Base-by-base conservation (phyloP, 73 alveolate species). In the Paramecium tetraurelia region DNA sequence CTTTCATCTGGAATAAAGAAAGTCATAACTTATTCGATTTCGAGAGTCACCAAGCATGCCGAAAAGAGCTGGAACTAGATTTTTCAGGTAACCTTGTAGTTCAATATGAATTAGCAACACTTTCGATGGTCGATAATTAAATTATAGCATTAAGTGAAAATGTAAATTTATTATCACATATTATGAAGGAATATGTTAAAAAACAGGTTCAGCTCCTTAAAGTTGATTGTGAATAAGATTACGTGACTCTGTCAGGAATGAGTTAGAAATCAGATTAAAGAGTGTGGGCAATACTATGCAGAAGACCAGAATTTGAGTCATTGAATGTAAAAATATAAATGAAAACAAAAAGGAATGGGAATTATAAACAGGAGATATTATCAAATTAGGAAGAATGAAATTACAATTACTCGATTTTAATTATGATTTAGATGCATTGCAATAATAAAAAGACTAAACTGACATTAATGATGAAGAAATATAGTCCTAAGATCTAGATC, bases 1-100 rank as follows among this genome's bases (percentile, higher is more conserved):
- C 90, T 10, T 80, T 44, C 48, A 40, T 80, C 5, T 80, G 90
- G 90, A 80, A 80, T 48, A 80, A 80, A 43, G 90, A 80, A 40
- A 43, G 48, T 41, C 90, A 80, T 80, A 80, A 80, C 75, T 48
- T 80, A 48, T 80, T 80, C 48, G 90, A 80, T 80, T 80, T 80
- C 43, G 90, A 80, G 90, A 80, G 46, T 24, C 22, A 46, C 12
- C 70, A 80, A 43, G 70, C 90, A 1, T 22, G 75, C 1, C 24
- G 57, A 9, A 80, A 46, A 80, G 90, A 80, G n/a, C 14, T 80
- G 8, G 90, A 80, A 80, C 75, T 80, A 9, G 90, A 80, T 48
- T 80, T 41, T 9, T 80, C 90, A 43, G 90, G 90, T 80, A 80
- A 44, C 57, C 10, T 20, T n/a, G 18, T 44, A 3, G 18, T 44